phyloP scores from a whole-genome alignment of 106 monocot genomes.

The Cymbidium sinense region DNA sequence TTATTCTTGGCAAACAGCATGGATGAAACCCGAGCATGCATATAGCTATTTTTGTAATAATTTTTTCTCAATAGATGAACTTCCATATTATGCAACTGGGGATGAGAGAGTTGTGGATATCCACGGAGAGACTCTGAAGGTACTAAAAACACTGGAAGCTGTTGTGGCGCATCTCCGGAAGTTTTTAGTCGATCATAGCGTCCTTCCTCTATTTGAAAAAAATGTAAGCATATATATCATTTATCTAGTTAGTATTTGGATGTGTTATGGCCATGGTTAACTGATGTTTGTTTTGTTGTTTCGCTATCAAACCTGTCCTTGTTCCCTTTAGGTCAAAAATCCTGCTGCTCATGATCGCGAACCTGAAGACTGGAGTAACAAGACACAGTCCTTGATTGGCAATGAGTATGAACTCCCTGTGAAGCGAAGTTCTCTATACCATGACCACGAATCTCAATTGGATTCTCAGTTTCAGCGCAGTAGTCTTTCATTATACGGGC shows the following conservation, averaged over 20 bases:
- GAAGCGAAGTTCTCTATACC: slow-evolving; percentile 48
- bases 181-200: slow-evolving; percentile 88
- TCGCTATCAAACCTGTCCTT: background rate
- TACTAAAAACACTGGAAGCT: slow-evolving; percentile 69
- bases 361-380: slow-evolving; percentile 40
- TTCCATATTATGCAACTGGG: slow-evolving; percentile 55
- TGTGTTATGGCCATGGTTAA: background rate
- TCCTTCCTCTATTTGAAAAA: slow-evolving; percentile 79
- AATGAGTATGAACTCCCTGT: slow-evolving; percentile 48
- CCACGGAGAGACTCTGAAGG: slow-evolving; percentile 68
- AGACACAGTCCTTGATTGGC: slow-evolving; percentile 28
- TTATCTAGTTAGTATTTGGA: background rate
- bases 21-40: background rate
- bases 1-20: too few relatives aligned
- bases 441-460: slow-evolving; percentile 37
- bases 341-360: slow-evolving; percentile 35
- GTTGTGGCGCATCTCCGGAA: slow-evolving; percentile 70
- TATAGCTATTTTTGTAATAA: background rate
- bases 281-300: background rate
- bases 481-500: slow-evolving; percentile 64
- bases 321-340: slow-evolving; percentile 10
- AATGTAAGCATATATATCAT: slow-evolving; percentile 39
- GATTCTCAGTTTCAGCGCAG: slow-evolving; percentile 16
- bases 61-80: slow-evolving; percentile 39
- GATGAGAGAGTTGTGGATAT: slow-evolving; percentile 86